phyloP scores from a whole-genome alignment of 2,329 filamentous ascomycete species.

The Raffaelea arxii region DNA sequence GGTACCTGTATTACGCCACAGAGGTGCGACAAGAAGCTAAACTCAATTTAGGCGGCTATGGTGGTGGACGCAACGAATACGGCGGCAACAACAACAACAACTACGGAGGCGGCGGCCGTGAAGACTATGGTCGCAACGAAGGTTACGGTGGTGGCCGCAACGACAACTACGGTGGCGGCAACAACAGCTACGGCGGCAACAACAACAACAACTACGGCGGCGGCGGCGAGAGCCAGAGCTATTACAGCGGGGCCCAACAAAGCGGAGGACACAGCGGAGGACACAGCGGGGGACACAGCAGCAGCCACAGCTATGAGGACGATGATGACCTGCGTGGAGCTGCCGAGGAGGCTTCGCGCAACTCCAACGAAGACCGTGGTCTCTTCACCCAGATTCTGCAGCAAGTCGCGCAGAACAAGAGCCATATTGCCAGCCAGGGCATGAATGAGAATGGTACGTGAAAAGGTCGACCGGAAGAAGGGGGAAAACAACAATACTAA shows the following conservation, averaged over 20 bases:
- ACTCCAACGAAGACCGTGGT: constrained; percentile 30
- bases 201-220: constrained; percentile 4
- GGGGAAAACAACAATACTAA: not conserved
- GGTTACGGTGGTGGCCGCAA: constrained; percentile 8
- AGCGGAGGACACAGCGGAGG: too few relatives aligned
- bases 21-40: too few relatives aligned
- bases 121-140: not conserved
- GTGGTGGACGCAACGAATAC: not conserved
- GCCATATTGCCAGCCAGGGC: constrained; percentile 33
- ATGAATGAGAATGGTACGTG: constrained; percentile 39
- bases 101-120: not conserved
- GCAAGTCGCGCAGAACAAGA: constrained; percentile 39
- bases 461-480: not conserved
- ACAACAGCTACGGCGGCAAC: constrained; percentile 4
- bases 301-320: constrained; percentile 27
- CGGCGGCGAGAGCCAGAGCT: constrained; percentile 6
- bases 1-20: too few relatives aligned
- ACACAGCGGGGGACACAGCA: constrained; percentile 10
- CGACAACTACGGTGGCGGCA: not conserved
- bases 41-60: not conserved
- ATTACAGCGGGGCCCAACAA: constrained; percentile 10
- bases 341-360: constrained; percentile 33
- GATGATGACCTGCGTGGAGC: constrained; percentile 39
- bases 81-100: not conserved
- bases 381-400: constrained; percentile 41